phyloP scores from a whole-genome alignment of 1,139 yeast genomes.

The Yamadazyma dendronema region DNA sequence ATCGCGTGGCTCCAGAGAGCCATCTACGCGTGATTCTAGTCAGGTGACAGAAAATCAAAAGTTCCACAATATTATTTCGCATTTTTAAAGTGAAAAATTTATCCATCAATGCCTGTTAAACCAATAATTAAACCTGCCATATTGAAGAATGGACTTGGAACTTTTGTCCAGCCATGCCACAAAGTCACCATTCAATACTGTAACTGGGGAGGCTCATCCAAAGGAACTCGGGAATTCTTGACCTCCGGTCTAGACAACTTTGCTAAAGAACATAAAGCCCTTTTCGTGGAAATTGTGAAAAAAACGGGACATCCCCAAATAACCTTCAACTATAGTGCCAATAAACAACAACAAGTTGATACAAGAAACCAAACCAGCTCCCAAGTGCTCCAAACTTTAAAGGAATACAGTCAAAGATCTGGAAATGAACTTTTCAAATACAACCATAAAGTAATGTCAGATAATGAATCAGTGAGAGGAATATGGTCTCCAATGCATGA shows the following conservation, averaged over 20 bases:
- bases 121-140: slow-evolving; percentile 54
- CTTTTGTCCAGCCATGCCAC: slow-evolving; percentile 74
- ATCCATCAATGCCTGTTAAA: slow-evolving; percentile 41
- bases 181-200: slow-evolving; percentile 74
- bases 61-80: too few relatives aligned
- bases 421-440: slow-evolving; percentile 43
- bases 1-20: slow-evolving; percentile 1
- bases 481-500: slow-evolving; percentile 96
- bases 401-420: slow-evolving; percentile 45
- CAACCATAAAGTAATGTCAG: slow-evolving; percentile 71
- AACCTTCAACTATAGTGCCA: slow-evolving; percentile 60
- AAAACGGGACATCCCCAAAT: slow-evolving; percentile 82
- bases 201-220: slow-evolving; percentile 94
- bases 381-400: slow-evolving; percentile 57
- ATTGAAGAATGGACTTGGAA: slow-evolving; percentile 79
- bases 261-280: slow-evolving; percentile 60
- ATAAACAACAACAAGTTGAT: slow-evolving; percentile 40
- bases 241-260: slow-evolving; percentile 51
- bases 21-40: neutral
- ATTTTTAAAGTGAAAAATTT: slow-evolving; percentile 6
- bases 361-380: slow-evolving; percentile 58
- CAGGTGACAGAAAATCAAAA: too few relatives aligned
- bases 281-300: slow-evolving; percentile 68
- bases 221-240: slow-evolving; percentile 74
- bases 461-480: slow-evolving; percentile 88